Evolutionary conservation across 257 asterid species (phyloP).

Genomic region (Plectranthus barbatus): DNA sequence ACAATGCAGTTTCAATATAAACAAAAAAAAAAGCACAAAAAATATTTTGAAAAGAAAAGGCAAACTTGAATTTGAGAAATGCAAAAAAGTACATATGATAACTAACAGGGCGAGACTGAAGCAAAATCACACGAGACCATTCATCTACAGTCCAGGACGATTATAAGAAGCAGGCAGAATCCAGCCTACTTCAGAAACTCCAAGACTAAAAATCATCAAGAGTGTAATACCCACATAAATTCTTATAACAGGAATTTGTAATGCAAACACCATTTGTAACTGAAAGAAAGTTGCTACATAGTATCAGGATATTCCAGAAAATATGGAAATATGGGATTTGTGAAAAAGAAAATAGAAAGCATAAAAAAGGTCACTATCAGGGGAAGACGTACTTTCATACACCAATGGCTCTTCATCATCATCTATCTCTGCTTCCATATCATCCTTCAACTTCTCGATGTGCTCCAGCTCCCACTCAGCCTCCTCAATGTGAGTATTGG

Average conservation of each 20-base stretch:
- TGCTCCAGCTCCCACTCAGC: conserved; percentile 96
- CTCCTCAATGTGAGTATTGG: conserved; percentile 60
- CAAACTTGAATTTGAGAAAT: no score
- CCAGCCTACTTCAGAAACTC: not conserved
- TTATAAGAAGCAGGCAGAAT: not conserved
- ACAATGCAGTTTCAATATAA: no score
- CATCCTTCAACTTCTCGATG: conserved; percentile 93
- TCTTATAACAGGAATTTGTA: no score
- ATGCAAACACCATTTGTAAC: no score
- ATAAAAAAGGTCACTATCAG: not conserved
- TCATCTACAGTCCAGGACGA: not conserved
- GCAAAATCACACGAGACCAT: not conserved
- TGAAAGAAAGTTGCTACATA: no score
- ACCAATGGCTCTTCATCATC: conserved; percentile 97
- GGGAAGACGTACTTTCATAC: conserved; percentile 71
- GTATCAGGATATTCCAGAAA: no score
- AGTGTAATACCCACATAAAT: no score
- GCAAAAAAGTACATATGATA: not conserved
- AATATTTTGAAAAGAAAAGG: no score
- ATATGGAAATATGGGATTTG: no score
- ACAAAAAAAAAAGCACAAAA: no score
- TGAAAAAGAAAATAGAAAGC: not conserved
- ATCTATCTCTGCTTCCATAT: conserved; percentile 97
- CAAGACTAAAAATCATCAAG: not conserved
- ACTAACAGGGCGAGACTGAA: not conserved